phyloP scores from a whole-genome alignment of 257 asterid species.

The Cynanchum wilfordii region DNA sequence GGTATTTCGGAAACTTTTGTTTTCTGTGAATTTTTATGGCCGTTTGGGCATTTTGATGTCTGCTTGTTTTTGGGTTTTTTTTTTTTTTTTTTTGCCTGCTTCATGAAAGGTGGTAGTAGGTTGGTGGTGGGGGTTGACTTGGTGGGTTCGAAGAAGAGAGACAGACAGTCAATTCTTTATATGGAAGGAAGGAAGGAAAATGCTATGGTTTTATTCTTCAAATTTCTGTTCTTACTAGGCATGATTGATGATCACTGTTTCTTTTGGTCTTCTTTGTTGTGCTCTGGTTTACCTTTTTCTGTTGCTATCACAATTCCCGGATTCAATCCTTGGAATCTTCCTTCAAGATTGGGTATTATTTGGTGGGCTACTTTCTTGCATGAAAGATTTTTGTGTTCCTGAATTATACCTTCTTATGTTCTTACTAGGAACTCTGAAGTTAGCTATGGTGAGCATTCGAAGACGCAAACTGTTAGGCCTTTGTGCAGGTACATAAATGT shows the following conservation, averaged over 20 bases:
- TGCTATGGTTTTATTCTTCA: constrained; percentile 35
- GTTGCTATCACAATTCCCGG: constrained; percentile 21
- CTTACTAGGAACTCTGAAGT: constrained; percentile 30
- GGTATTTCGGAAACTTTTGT: not conserved
- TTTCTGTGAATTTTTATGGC: not conserved
- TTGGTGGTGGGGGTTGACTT: constrained; percentile 81
- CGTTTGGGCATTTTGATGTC: constrained; percentile 6
- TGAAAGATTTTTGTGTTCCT: constrained; percentile 12
- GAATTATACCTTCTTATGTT: constrained; percentile 7
- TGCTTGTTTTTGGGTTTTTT: not conserved
- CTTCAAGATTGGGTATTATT: not conserved
- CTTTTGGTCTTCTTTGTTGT: constrained; percentile 14
- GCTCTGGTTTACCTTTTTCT: constrained; percentile 5
- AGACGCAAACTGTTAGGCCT: constrained; percentile 61
- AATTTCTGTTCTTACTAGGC: constrained; percentile 18
- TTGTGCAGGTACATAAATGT: constrained; percentile 52
- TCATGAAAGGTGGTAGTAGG: constrained; percentile 94
- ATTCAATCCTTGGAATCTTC: not conserved
- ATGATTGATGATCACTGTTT: constrained; percentile 18
- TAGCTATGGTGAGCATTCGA: constrained; percentile 88
- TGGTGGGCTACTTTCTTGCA: constrained; percentile 5
- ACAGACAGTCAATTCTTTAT: constrained; percentile 20
- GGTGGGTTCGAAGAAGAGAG: constrained; percentile 19
- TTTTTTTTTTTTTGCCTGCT: constrained; percentile 22
- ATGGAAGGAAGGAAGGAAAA: constrained; percentile 8